Evolutionary conservation across 768 basidiomycete species (phyloP), one percentile per base, ranked within the genome.

Genomic region (Pisolithus tinctorius): DNA sequence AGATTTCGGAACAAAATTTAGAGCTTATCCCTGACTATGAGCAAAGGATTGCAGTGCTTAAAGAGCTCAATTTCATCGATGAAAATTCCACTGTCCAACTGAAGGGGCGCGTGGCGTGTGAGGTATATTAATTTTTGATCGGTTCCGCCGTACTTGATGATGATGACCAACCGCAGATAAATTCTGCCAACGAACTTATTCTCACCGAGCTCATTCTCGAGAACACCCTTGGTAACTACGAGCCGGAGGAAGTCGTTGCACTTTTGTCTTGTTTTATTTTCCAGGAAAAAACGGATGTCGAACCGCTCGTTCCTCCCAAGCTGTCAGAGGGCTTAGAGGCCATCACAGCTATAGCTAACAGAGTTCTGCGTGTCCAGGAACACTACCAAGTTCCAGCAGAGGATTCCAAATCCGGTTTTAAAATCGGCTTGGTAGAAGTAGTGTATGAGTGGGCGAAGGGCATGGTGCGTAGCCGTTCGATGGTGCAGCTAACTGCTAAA

Each of bases 391-490:
- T 97, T 0, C 74, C 82, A 46, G 81, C 79, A 27, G 88, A 88
- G 59, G 89, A 83, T 52, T 90, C 88, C 64, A 82, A 84, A 48
- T 78, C 81, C 44, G 81, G 74, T 52, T 80, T 94, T 59, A 97
- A 96, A 66, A 87, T 88, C 55, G 96, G 96, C 7, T 72, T 99
- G 23, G 82, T 91, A 8, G 95, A 99, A 63, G 96, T 95, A 1
- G 96, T 97, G 6, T 97, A 98, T 63, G 96, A 98, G 68, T 99
- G 96, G 96, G 94, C 96, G 0, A 92, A 88, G 66, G 96, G 96
- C 49, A 97, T 95, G 94, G 95, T 95, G 59, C 59, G 82, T 55
- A 41, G n/a, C 16, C 13, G 27, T 52, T 11, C 10, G 23, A 4
- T 49, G 4, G 16, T 4, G 11, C 10, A 27, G 30, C n/a, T 9